Conservation (phyloP, 2,329 filamentous ascomycete species). For the Teratosphaeria zuluensis region DNA sequence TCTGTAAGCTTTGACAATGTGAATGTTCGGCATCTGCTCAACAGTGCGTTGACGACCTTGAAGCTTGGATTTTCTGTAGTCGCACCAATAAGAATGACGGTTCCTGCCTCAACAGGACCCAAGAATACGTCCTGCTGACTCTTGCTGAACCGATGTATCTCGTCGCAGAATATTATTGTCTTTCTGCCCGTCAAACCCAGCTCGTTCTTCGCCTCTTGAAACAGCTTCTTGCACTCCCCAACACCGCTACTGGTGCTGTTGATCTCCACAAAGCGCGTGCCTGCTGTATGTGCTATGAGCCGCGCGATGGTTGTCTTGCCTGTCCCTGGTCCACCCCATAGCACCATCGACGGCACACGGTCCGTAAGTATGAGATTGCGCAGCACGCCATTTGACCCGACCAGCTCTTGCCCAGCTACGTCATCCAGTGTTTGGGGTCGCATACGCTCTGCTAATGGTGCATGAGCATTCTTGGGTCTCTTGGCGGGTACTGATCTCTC, state of each 20-base stretch:
- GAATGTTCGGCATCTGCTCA: constrained; percentile 86
- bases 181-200: constrained; percentile 70
- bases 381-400: constrained; percentile 74
- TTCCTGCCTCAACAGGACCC: constrained; percentile 81
- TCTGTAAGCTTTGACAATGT: constrained; percentile 67
- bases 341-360: constrained; percentile 84
- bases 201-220: constrained; percentile 74
- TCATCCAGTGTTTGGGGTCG: constrained; percentile 74
- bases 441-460: constrained; percentile 90
- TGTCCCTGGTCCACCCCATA: constrained; percentile 77
- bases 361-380: constrained; percentile 78
- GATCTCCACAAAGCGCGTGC: constrained; percentile 85
- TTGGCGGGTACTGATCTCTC: constrained; percentile 39
- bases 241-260: constrained; percentile 87
- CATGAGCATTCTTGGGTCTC: constrained; percentile 57
- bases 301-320: constrained; percentile 89
- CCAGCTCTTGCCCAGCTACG: constrained; percentile 83
- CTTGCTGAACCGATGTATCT: constrained; percentile 88
- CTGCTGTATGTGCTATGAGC: constrained; percentile 74
- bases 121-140: constrained; percentile 91
- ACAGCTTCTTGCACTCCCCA: constrained; percentile 84
- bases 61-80: constrained; percentile 97
- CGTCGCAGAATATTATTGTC: constrained; percentile 96
- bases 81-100: constrained; percentile 84
- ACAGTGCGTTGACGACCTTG: constrained; percentile 76